These are phyloP conservation scores for Claviceps fusiformis DNA, from an alignment of 2,329 filamentous ascomycete species.

Conservation along the genomic window DNA sequence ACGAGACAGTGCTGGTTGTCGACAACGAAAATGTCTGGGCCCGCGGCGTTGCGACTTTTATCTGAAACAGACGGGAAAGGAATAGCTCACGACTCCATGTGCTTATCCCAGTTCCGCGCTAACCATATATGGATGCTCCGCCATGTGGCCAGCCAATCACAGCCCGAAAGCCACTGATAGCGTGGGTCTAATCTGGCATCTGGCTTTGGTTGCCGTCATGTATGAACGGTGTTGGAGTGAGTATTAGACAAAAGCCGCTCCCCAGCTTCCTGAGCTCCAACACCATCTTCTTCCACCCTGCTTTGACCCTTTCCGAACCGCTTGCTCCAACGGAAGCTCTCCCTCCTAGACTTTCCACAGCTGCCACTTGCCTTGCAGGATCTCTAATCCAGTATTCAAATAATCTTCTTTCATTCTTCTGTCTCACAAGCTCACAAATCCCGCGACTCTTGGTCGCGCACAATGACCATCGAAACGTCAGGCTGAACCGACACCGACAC, in stretches of 20 bases:
- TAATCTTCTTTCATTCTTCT: neutral
- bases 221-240: neutral
- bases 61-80: neutral
- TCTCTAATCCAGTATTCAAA: neutral
- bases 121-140: neutral
- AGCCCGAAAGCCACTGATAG: neutral
- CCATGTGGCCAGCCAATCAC: neutral
- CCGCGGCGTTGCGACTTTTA: too few species aligned
- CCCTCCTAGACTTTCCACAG: neutral
- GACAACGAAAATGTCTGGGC: too few species aligned
- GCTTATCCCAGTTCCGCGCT: neutral
- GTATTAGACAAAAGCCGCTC: neutral
- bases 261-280: neutral
- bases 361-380: neutral
- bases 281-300: neutral
- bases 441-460: neutral
- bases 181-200: neutral
- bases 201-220: neutral
- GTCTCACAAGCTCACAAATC: neutral
- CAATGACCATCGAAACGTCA: neutral
- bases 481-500: conserved; percentile 3
- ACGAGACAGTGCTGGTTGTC: too few species aligned
- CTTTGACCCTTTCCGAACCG: neutral
- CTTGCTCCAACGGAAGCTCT: neutral
- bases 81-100: neutral